Conservation (phyloP, 192 early-diverging fungal genomes). For the Lunasporangiospora selenospora region DNA sequence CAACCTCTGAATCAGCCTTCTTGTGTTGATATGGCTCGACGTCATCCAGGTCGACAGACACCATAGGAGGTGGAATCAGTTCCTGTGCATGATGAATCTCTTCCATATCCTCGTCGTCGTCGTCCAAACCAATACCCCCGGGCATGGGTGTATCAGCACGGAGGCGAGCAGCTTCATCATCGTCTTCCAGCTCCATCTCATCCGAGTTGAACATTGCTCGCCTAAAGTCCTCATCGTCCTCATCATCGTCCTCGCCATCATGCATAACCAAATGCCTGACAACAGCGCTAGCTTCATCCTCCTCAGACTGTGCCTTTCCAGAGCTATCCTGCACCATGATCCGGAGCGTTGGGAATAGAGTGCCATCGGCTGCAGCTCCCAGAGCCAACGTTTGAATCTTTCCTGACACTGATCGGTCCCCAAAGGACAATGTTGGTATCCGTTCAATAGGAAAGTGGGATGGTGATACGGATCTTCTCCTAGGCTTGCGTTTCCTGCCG, state of each 20-base stretch:
- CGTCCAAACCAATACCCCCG: slow-evolving; percentile 39
- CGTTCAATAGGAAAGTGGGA: slow-evolving; percentile 38
- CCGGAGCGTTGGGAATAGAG: slow-evolving; percentile 6
- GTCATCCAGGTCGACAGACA: slow-evolving; percentile 18
- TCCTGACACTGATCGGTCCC: slow-evolving; percentile 13
- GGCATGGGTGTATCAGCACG: slow-evolving; percentile 45
- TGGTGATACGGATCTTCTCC: slow-evolving; percentile 27
- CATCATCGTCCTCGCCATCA: slow-evolving; percentile 43
- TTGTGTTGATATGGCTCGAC: slow-evolving; percentile 5
- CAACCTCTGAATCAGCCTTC: too few relatives aligned
- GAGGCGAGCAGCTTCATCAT: slow-evolving; percentile 37
- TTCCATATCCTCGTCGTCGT: slow-evolving; percentile 37
- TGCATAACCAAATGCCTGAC: slow-evolving; percentile 33
- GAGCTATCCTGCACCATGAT: slow-evolving; percentile 31
- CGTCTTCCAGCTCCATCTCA: slow-evolving; percentile 46
- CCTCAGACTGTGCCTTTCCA: slow-evolving; percentile 2
- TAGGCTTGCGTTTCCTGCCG: slow-evolving; percentile 34
- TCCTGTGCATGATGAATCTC: slow-evolving; percentile 42
- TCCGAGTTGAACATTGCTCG: slow-evolving; percentile 47
- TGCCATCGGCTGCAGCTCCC: slow-evolving; percentile 2
- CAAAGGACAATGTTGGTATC: slow-evolving; percentile 25
- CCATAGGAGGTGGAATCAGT: slow-evolving; percentile 29
- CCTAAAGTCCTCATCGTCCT: slow-evolving; percentile 42
- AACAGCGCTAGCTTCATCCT: slow-evolving; percentile 3
- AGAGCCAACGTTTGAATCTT: slow-evolving; percentile 22